Evolutionary conservation across 495 filamentous ascomycete species (phyloP).

Genomic region (Penicillium dipodomyicola): DNA sequence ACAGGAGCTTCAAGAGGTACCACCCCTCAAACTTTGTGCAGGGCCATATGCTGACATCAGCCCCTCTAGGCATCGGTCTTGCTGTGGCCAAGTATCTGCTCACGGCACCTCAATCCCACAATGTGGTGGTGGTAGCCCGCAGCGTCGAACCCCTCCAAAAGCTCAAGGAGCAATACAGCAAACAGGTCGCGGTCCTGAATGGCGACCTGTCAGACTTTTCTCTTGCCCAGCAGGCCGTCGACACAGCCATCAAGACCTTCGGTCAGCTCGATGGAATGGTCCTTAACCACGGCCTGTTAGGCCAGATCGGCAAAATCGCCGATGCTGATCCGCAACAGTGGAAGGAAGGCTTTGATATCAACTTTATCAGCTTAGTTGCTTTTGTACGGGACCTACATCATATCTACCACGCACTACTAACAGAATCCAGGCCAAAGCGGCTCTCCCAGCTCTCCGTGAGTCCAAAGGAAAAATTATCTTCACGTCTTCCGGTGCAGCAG

Average conservation of each 20-base stretch:
- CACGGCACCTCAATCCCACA: slow-evolving; percentile 54
- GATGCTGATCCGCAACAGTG: slow-evolving; percentile 66
- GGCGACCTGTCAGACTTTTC: slow-evolving; percentile 72
- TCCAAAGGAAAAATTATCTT: slow-evolving; percentile 69
- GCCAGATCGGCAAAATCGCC: slow-evolving; percentile 70
- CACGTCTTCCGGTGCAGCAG: slow-evolving; percentile 73
- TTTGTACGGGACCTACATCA: slow-evolving; percentile 56
- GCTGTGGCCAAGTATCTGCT: slow-evolving; percentile 75
- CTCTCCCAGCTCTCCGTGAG: slow-evolving; percentile 67
- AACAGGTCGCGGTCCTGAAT: slow-evolving; percentile 66
- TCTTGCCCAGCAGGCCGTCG: slow-evolving; percentile 58
- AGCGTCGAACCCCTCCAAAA: slow-evolving; percentile 61
- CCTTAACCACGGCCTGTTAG: slow-evolving; percentile 81
- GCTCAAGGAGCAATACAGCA: slow-evolving; percentile 61
- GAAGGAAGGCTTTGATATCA: slow-evolving; percentile 74
- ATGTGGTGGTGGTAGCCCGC: slow-evolving; percentile 74
- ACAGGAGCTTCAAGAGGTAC: slow-evolving; percentile 63
- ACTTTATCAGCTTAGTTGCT: slow-evolving; percentile 76
- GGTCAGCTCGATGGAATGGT: slow-evolving; percentile 77
- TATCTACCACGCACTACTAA: slow-evolving; percentile 15
- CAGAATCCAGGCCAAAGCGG: slow-evolving; percentile 61
- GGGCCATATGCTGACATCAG: background rate
- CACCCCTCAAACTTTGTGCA: background rate
- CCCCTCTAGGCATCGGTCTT: slow-evolving; percentile 68
- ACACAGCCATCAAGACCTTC: slow-evolving; percentile 62